phyloP scores from a whole-genome alignment of 139 green algal species.

The Chlamydomonas eustigma region DNA sequence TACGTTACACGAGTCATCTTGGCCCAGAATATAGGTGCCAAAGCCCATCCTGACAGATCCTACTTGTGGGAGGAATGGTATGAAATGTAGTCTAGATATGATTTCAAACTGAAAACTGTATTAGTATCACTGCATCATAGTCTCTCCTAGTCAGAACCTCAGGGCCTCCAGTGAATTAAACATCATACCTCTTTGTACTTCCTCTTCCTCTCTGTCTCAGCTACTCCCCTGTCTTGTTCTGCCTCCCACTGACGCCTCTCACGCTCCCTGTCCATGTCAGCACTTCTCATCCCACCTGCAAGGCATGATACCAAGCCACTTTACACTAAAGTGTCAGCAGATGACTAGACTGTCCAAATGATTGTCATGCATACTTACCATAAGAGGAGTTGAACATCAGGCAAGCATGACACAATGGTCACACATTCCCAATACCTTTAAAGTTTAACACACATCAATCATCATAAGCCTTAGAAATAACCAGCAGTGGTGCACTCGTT shows the following conservation, averaged over 20 bases:
- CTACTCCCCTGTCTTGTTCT: conserved; percentile 24
- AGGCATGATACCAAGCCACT: not conserved
- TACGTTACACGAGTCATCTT: not conserved
- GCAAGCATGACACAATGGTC: no score
- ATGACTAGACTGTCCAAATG: no score
- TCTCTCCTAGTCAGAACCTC: no score
- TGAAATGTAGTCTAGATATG: not conserved
- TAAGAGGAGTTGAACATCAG: no score
- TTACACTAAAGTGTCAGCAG: not conserved
- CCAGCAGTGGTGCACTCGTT: no score
- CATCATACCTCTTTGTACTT: conserved; percentile 20
- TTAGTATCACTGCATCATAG: not conserved
- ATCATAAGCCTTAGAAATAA: no score
- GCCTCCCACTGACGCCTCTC: conserved; percentile 54
- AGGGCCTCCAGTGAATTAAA: no score
- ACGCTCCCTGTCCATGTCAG: conserved; percentile 58
- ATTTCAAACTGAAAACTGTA: not conserved
- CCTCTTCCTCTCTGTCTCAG: conserved; percentile 10
- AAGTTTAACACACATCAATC: no score
- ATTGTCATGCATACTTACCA: no score
- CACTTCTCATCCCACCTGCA: conserved; percentile 46
- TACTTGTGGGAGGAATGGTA: not conserved
- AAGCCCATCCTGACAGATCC: not conserved
- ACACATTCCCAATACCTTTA: no score
- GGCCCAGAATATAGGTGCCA: not conserved